These are phyloP conservation scores for Cercospora zeina DNA, from an alignment of 2,329 filamentous ascomycete genomes.

Conservation along the genomic window DNA sequence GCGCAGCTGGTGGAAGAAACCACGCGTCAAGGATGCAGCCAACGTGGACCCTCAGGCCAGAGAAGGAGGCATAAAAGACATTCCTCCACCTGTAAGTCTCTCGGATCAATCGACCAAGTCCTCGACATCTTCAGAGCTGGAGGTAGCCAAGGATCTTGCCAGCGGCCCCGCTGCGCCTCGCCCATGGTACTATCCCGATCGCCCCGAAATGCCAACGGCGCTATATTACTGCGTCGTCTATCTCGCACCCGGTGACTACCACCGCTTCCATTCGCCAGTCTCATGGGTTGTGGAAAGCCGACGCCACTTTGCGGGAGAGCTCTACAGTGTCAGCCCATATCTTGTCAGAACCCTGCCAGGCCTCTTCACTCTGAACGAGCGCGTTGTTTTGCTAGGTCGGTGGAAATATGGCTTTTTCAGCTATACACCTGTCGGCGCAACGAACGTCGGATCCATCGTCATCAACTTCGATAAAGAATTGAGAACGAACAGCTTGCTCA, in stretches of 20 bases:
- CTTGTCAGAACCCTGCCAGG: slow-evolving; percentile 89
- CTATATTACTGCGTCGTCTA: slow-evolving; percentile 96
- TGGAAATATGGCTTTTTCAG: slow-evolving; percentile 99
- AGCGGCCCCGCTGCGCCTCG: slow-evolving; percentile 59
- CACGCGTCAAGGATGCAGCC: slow-evolving; percentile 32
- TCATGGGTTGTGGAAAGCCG: slow-evolving; percentile 93
- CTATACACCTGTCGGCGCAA: slow-evolving; percentile 92
- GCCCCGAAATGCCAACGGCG: slow-evolving; percentile 54
- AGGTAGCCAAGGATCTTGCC: slow-evolving; percentile 81
- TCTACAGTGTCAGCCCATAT: slow-evolving; percentile 94
- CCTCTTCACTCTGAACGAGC: slow-evolving; percentile 94
- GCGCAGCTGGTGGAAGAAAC: slow-evolving; percentile 35
- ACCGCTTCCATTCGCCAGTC: slow-evolving; percentile 93
- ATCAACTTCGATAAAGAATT: slow-evolving; percentile 96
- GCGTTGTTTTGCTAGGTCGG: slow-evolving; percentile 85
- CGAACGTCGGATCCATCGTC: slow-evolving; percentile 94
- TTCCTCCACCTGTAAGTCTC: slow-evolving; percentile 43
- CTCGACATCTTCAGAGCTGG: slow-evolving; percentile 71
- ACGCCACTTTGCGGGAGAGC: slow-evolving; percentile 95
- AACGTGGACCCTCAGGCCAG: slow-evolving; percentile 23
- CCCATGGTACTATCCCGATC: slow-evolving; percentile 51
- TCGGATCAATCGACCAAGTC: slow-evolving; percentile 70
- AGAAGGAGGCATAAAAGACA: slow-evolving; percentile 21
- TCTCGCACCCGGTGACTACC: slow-evolving; percentile 94
- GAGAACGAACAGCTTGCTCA: slow-evolving; percentile 86